Evolutionary conservation across 805 yeast species (phyloP).

Genomic region (Lachancea nothofagi): DNA sequence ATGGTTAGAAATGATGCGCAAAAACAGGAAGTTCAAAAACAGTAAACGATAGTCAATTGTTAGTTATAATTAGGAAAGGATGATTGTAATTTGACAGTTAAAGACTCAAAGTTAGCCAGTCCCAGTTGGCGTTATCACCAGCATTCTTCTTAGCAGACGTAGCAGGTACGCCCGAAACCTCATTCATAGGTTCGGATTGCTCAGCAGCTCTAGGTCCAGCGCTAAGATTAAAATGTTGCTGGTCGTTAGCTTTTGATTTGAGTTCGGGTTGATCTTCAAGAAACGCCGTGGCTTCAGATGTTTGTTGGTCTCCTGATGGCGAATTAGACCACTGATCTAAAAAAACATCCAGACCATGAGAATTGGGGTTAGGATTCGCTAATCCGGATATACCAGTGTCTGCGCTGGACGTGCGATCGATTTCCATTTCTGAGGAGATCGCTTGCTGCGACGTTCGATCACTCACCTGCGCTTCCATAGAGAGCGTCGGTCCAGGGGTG

Average conservation of each 20-base stretch:
- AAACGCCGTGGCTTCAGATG: not conserved
- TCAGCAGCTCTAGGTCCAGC: not conserved
- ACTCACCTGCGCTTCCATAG: conserved; percentile 1
- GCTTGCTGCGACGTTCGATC: not conserved
- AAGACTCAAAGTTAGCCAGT: conserved; percentile 14
- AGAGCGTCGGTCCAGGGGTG: conserved; percentile 2
- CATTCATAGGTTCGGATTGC: not conserved
- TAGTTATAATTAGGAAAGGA: no score
- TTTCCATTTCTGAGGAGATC: conserved; percentile 7
- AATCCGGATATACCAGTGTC: not conserved
- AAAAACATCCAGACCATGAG: conserved; percentile 2
- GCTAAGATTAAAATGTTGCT: not conserved
- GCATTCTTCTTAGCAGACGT: conserved; percentile 5
- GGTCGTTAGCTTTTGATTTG: not conserved
- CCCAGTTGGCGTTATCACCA: conserved; percentile 13
- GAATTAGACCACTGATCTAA: conserved; percentile 6
- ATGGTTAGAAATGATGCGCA: conserved; percentile 1
- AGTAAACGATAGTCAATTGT: no score
- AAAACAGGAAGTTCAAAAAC: conserved; percentile 3
- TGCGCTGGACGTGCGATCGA: conserved; percentile 1
- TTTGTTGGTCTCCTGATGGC: conserved; percentile 1
- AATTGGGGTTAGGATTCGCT: conserved; percentile 2
- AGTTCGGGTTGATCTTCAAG: not conserved
- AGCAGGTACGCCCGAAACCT: not conserved
- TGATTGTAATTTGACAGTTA: conserved; percentile 3